Base-by-base conservation (phyloP, 2,329 filamentous ascomycete genomes). In the Aureobasidium subglaciale region DNA sequence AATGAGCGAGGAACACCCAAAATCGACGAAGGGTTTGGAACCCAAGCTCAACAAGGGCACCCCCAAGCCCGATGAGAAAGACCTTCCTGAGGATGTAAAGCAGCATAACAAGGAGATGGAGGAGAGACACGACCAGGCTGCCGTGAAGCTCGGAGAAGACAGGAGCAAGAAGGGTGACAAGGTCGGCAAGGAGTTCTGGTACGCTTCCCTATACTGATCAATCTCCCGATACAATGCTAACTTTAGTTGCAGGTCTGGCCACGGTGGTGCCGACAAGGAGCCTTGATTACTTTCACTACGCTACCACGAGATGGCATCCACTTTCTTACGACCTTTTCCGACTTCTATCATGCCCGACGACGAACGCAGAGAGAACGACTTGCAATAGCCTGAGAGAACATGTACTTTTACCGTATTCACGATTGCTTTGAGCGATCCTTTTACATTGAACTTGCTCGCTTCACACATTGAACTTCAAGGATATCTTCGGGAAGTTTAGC, bases 71-170 rank as follows among this genome's bases (percentile, higher is more conserved):
- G 54, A 41, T 2, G 61, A 65, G 40, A 61, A 61, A 25, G 61
- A 69, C 11, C 61, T 68, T 56, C 49, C 60, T 2, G 59, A 64
- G 50, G 67, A 68, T 29, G 73, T 75, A 20, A 68, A 65, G 67
- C 50, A 71, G 63, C 74, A 76, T 62, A 76, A 76, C 58, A 54
- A 65, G 60, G 72, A 75, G 60, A 68, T 76, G 67, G 69, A 71
- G 25, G 57, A 69, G 49, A 66, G 73, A 62, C 65, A 69, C 63
- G 73, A 75, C 61, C 69, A 65, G 67, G 64, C 72, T 57, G 59
- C 68, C 60, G 68, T 71, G 59, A 67, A 68, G 66, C 64, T 68
- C 49, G 63, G 58, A 42, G 68, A 70, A 58, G 69, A 73, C 6
- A 64, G 63, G 15, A 56, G 68, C 56, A 71, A 73, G 59, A 70